Base-by-base conservation (phyloP, 2,329 filamentous ascomycete species). In the Cercospora nicotianae region DNA sequence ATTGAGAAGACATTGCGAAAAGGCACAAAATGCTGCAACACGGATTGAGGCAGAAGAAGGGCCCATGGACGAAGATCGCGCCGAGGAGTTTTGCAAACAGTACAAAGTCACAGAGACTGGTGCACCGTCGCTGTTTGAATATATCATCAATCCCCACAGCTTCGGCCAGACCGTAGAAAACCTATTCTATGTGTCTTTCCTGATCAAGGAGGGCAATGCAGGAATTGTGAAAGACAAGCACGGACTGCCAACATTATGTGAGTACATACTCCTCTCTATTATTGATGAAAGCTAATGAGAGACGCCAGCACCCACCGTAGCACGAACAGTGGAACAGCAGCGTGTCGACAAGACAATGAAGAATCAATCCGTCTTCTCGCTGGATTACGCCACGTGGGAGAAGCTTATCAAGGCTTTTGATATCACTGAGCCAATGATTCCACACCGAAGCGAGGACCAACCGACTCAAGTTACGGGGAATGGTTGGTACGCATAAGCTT, bases 81-180 rank as follows among this genome's bases (percentile, higher is more conserved):
- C 75, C 58, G 79, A 77, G 7, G 82, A 79, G 9, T 81, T 92
- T 7, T 89, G 93, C 84, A 85, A 87, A 42, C 83, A 87, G 64
- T 81, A 91, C 74, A 87, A 89, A 2, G 82, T 97, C 13, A 86
- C 88, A 12, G 83, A 85, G 18, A 88, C 89, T 2, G 89, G 89
- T 1, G 91, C 92, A 16, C 87, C 97, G 3, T 88, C 91, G 60
- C 81, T 97, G 12, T 90, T 97, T 78, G 89, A 91, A 63, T 98
- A 97, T 73, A 92, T 93, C 48, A 87, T 98, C 71, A 97, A 99
- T 74, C 95, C 95, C 0, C 83, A 83, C 45, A 96, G 93, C 0
- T 99, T 98, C 75, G 92, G 92, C 0, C 95, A 99, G 79, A 97
- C 93, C 0, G 89, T 99, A 6, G 95, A 99, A 78, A 99, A 99